Base-by-base conservation (phyloP, 495 filamentous ascomycete species). In the Recurvomyces mirabilis region DNA sequence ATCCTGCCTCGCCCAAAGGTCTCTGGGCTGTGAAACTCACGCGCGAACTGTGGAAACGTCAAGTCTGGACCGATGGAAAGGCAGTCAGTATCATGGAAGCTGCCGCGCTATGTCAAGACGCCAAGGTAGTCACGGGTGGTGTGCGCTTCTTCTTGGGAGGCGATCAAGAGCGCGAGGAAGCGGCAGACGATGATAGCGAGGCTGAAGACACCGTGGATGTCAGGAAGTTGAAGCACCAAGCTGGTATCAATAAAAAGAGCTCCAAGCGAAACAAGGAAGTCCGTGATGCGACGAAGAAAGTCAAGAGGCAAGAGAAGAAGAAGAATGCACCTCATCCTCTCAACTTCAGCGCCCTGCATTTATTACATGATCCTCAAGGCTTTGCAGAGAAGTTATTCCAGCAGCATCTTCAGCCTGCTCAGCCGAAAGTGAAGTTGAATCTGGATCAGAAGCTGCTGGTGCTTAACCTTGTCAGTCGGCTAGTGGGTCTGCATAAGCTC, bases 291-390 rank as follows among this genome's bases (percentile, higher is more conserved):
- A 69, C 82, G 6, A 72, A 79, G 17, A 81, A 78, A 52, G 72
- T 87, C 21, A 89, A 79, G 60, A 83, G 51, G 61, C 82, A 83
- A 62, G 84, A 93, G 60, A 77, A 75, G 57, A 93, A 89, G 68
- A 94, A 94, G 74, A 79, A 75, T 38, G 73, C 83, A 41, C 82
- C 84, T 0, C 84, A 88, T 55, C 77, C 81, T 0, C 72, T 96
- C 18, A 96, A 99, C 66, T 99, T 99, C 65, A 94, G 88, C 0
- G 93, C 93, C n/a, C 74, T 85, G n/a, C 91, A 96, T 59, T 72
- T 99, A 12, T 71, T 99, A 4, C 83, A 94, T 60, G 93, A 96
- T 57, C 88, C 93, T 1, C 93, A 99, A 56, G 85, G 84, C 1
- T 96, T 94, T 58, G 86, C 89, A 17, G 93, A 99, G 59, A 68